phyloP scores from a whole-genome alignment of 2,329 filamentous ascomycete genomes.

The Fonsecaea pugnacius region DNA sequence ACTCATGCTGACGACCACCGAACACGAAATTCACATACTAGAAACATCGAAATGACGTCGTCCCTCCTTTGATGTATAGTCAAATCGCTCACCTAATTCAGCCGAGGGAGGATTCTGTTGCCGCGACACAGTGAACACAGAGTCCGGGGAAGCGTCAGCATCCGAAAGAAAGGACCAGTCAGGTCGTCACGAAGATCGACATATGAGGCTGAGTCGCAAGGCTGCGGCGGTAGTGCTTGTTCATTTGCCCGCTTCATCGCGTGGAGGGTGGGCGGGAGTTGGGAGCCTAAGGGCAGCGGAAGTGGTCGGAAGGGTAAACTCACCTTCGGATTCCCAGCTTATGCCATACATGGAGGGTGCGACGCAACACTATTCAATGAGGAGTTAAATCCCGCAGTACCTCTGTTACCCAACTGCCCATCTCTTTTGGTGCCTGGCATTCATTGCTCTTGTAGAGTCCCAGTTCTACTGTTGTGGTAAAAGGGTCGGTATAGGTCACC shows the following conservation, averaged over 20 bases:
- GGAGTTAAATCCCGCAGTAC: constrained; percentile 13
- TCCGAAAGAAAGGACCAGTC: background rate
- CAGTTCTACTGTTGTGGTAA: background rate
- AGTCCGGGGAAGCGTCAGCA: constrained; percentile 24
- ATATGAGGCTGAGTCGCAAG: constrained; percentile 20
- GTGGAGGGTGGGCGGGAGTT: background rate
- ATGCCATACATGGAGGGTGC: background rate
- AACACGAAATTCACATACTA: constrained; percentile 2
- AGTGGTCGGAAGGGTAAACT: constrained; percentile 21
- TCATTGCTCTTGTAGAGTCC: background rate
- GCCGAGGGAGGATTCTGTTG: constrained; percentile 4
- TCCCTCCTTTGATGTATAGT: constrained; percentile 2
- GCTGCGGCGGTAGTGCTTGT: constrained; percentile 17
- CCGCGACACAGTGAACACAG: constrained; percentile 9
- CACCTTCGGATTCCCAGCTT: background rate
- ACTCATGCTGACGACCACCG: constrained; percentile 13
- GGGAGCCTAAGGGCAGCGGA: constrained; percentile 19
- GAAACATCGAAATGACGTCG: constrained; percentile 26
- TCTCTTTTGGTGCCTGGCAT: background rate
- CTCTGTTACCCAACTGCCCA: background rate
- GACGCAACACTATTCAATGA: background rate
- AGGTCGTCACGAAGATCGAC: background rate
- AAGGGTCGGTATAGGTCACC: background rate
- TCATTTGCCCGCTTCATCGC: constrained; percentile 1
- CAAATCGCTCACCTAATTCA: constrained; percentile 19